Conservation (phyloP, 768 basidiomycete species). For the Coprinellus aureogranulatus region DNA sequence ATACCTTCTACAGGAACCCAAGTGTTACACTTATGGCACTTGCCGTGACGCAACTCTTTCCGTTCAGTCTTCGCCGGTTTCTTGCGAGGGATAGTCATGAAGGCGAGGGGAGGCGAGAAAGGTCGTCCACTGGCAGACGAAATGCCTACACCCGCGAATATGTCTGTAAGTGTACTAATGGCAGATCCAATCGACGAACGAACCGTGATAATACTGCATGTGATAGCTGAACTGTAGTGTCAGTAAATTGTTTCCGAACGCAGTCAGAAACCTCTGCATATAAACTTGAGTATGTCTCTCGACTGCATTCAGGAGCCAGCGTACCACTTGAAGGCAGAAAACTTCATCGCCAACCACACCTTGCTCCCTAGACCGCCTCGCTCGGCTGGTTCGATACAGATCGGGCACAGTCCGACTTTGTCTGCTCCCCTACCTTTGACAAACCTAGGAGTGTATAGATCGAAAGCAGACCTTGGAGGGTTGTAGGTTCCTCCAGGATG, state of each 20-base stretch:
- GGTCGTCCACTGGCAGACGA: conserved; percentile 66
- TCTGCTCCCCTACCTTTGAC: conserved; percentile 64
- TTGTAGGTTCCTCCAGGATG: conserved; percentile 58
- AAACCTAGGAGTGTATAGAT: conserved; percentile 78
- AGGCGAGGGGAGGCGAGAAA: conserved; percentile 73
- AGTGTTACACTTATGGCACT: conserved; percentile 72
- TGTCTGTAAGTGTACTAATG: conserved; percentile 1
- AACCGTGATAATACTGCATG: conserved; percentile 80
- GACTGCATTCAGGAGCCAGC: conserved; percentile 17
- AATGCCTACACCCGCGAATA: conserved; percentile 47
- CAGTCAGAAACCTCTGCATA: background rate
- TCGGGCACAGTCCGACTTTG: conserved; percentile 76
- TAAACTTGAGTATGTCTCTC: background rate
- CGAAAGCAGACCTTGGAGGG: conserved; percentile 54
- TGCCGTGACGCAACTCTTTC: conserved; percentile 58
- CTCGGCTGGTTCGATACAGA: conserved; percentile 59
- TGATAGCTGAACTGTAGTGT: conserved; percentile 56
- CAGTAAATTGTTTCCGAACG: background rate
- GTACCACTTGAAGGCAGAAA: conserved; percentile 80
- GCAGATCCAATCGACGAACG: conserved; percentile 6
- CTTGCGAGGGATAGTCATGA: conserved; percentile 47
- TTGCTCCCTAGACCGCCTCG: conserved; percentile 65
- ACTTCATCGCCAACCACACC: conserved; percentile 76
- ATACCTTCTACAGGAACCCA: conserved; percentile 75
- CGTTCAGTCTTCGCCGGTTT: conserved; percentile 61